Conservation (phyloP, 75 land plant species). For the Sequoia sempervirens region DNA sequence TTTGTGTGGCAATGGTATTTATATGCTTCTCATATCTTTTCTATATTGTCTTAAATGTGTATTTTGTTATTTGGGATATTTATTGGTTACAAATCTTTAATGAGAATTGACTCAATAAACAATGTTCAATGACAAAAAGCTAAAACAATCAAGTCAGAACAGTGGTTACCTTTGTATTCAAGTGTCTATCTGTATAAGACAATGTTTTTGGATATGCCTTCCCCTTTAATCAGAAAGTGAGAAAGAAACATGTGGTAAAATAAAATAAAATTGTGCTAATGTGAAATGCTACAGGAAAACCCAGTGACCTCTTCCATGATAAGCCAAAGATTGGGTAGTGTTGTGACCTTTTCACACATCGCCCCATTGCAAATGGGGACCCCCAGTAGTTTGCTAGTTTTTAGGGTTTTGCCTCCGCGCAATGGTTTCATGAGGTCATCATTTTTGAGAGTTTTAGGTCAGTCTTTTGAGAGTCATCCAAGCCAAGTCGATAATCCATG, state of each 20-base stretch:
- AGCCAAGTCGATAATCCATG: too few species aligned
- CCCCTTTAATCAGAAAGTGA: background rate
- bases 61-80: background rate
- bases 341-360: too few species aligned
- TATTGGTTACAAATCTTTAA: background rate
- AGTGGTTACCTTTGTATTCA: background rate
- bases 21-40: background rate
- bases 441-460: too few species aligned
- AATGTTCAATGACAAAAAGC: background rate
- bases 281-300: background rate
- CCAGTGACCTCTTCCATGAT: background rate
- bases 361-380: too few species aligned
- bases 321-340: background rate
- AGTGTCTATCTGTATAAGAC: too few species aligned
- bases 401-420: too few species aligned
- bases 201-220: background rate
- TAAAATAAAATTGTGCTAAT: background rate
- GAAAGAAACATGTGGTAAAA: background rate
- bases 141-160: background rate
- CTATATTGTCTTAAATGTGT: background rate
- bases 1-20: conserved; percentile 86
- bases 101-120: background rate
- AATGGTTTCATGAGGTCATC: too few species aligned
- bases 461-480: too few species aligned
- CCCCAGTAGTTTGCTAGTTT: too few species aligned